Conservation (phyloP, 495 filamentous ascomycete species). For the Penicillium coprophilum region DNA sequence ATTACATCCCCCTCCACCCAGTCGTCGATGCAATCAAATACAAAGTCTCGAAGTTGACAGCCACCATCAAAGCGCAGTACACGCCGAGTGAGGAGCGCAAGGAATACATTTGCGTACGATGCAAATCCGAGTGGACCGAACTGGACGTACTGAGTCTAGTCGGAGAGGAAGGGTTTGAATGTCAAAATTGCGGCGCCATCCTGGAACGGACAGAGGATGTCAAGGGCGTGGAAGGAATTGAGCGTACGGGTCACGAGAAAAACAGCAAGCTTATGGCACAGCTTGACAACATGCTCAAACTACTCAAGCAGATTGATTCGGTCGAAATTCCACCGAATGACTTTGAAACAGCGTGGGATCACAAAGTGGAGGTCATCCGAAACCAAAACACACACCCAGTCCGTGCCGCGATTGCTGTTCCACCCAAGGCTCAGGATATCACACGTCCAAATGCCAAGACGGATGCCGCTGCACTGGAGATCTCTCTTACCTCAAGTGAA, state of each 20-base stretch:
- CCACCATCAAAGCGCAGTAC: slow-evolving; percentile 77
- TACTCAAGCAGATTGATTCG: slow-evolving; percentile 83
- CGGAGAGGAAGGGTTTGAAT: slow-evolving; percentile 68
- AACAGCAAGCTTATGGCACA: slow-evolving; percentile 84
- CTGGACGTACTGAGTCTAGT: slow-evolving; percentile 78
- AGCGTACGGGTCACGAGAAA: slow-evolving; percentile 75
- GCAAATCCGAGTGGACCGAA: slow-evolving; percentile 76
- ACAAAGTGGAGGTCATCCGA: slow-evolving; percentile 50
- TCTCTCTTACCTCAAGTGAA: slow-evolving; percentile 71
- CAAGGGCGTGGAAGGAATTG: slow-evolving; percentile 55
- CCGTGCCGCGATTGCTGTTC: slow-evolving; percentile 46
- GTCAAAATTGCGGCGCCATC: slow-evolving; percentile 72
- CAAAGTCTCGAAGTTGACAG: slow-evolving; percentile 78
- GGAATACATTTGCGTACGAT: slow-evolving; percentile 83
- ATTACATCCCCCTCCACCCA: slow-evolving; percentile 92
- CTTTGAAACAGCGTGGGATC: slow-evolving; percentile 73
- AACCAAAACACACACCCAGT: slow-evolving; percentile 55
- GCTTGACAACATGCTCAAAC: slow-evolving; percentile 76
- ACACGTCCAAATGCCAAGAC: slow-evolving; percentile 68
- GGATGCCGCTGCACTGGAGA: slow-evolving; percentile 68
- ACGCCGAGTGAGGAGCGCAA: slow-evolving; percentile 81
- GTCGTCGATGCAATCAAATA: slow-evolving; percentile 97
- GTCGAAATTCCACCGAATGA: slow-evolving; percentile 80
- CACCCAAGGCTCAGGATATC: slow-evolving; percentile 56
- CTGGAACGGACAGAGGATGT: slow-evolving; percentile 65